Base-by-base conservation (phyloP, 1,139 yeast species). In the Geotrichum macrosporum region DNA sequence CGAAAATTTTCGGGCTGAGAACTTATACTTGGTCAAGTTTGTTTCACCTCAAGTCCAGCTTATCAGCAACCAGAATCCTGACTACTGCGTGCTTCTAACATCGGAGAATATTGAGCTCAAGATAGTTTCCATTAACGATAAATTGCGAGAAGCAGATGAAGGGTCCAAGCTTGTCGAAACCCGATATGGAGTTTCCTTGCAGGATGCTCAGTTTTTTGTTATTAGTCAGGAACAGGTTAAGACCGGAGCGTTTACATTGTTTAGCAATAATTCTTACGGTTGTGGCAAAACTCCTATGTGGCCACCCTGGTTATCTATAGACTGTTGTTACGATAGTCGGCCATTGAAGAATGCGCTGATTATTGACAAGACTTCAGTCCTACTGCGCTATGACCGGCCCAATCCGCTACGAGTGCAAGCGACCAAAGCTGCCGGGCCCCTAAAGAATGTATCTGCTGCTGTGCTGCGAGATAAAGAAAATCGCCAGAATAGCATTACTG, bases 1-100 rank as follows among this genome's bases (percentile, higher is more conserved):
- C 10, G 46, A 46, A 9, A 69, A 69, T 4, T 76, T 78, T 49
- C 64, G 61, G n/a, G 69, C 78, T 4, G 74, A 74, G 16, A 86
- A 82, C 54, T 78, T 82, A 44, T 85, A 78, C 58, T 63, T 81
- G 53, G 72, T 89, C 39, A 85, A 85, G 50, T 73, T 89, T 32
- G 71, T 86, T 10, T 77, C 89, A 1, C 97, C 98, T 0, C 97
- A 92, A 61, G 78, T 92, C 44, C 95, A 89, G 61, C 64, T 89
- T 19, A 81, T 83, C 51, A 75, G 85, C 44, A 81, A 81, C 30
- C 77, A 77, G 45, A 77, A 78, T 40, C 78, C 80, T 0, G 77
- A 77, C 41, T 73, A 83, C 2, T 79, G 85, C 47, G 74, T 87
- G n/a, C 64, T 87, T 46, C 69, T 87, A 8, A 75, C 87, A 1